Base-by-base conservation (phyloP, 192 early-diverging fungal species). In the Mortierella antarctica region DNA sequence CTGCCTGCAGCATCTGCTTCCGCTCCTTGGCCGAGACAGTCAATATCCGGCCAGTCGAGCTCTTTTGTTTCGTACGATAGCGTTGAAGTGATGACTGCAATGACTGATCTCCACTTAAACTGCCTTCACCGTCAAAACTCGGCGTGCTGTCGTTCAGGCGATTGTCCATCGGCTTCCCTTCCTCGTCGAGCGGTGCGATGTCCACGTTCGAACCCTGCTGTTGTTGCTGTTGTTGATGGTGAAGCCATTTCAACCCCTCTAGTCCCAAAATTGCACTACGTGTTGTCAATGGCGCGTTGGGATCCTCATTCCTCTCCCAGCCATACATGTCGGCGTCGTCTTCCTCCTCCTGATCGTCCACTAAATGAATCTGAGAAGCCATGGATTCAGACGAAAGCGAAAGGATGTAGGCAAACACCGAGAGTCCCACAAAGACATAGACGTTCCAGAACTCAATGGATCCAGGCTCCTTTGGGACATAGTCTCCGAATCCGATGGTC, bases 361-460 rank as follows among this genome's bases (percentile, higher is more conserved):
- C 77, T 13, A 80, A 63, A 23, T 80, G 77, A 18, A 80, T 80
- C 13, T 72, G 77, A 14, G 64, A 48, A 10, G 70, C 65, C 70
- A 80, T 80, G 5, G 77, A 80, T 47, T 80, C 77, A 7, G 77
- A 80, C 2, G 69, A 80, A 1, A 80, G 31, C 10, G 77, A 80
- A 47, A 80, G 70, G 31, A 80, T 72, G 31, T 80, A 80, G 7
- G 77, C 77, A 65, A 80, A 80, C 18, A 80, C 70, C 0, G 70
- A 21, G 5, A 80, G 65, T 18, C 77, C 77, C 4, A 80, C 48
- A 72, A 80, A 80, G 7, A 80, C 77, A 21, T 80, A 80, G 5
- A 80, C 77, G 20, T 72, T 80, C 77, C 77, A 80, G 60, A 80
- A 80, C 47, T 80, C 77, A 20, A 80, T 80, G 54, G 77, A 62